Base-by-base conservation (phyloP, 208 protist species). In the Crithidia sp. region DNA sequence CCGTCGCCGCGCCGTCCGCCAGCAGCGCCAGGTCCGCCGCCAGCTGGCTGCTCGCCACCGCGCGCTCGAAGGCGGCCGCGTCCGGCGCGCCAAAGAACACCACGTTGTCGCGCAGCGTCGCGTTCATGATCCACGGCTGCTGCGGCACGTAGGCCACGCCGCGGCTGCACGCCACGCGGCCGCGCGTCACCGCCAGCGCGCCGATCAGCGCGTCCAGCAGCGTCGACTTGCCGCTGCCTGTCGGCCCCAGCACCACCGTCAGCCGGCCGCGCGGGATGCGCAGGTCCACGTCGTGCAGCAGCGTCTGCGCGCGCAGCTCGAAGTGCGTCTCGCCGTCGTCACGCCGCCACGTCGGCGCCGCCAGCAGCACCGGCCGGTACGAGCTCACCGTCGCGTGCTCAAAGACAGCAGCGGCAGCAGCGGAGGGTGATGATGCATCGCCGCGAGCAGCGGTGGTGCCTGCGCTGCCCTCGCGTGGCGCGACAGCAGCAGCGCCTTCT, bases 101-200 rank as follows among this genome's bases (percentile, higher is more conserved):
- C 36, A 99, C 88, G 79, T 99, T 99, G 12, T 98, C 91, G 36
- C 82, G 78, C 17, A 99, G 41, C 36, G 95, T 97, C 14, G 85
- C 83, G 81, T 94, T 98, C 76, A 94, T 85, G 53, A 98, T 95
- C 87, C 89, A 98, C 67, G 94, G 68, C 74, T 93, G 79, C 78
- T 99, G 97, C 39, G 95, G 82, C 44, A 87, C 86, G 73, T 97
- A 98, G 5, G 93, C 91, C 37, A 98, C 79, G 47, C 41, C 67
- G 37, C 67, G 50, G 16, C 56, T 13, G 50, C 66, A 66, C 53
- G 50, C 37, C 13, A 90, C 71, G 28, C 47, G 44, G 56, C 86
- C 87, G 28, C 57, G 54, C 59, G 73, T 79, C 39, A 92, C 74
- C 44, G 79, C 78, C 57, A 80, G 68, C 65, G 66, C 59, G 49